A percentile compares a stretch with the other conserved stretches of the same genome.
Conservation (phyloP, 257 asterid species). For the Petunia secreta region DNA sequence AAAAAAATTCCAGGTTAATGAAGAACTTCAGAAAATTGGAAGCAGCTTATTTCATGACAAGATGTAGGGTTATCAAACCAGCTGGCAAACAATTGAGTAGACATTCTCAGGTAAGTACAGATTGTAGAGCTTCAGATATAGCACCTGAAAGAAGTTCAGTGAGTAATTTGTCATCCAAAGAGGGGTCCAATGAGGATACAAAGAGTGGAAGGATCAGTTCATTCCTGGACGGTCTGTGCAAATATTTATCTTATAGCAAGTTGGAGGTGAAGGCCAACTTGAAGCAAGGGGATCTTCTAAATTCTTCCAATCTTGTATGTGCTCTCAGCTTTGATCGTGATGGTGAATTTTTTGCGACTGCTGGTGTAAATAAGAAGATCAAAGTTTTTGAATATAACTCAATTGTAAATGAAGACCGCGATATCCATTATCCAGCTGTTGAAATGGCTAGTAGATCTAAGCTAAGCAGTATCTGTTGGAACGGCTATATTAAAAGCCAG, state of each 20-base stretch:
- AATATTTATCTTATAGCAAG: conserved; percentile 78
- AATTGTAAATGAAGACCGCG: conserved; percentile 67
- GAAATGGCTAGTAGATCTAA: conserved; percentile 91
- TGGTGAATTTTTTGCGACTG: conserved; percentile 94
- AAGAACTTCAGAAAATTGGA: conserved; percentile 81
- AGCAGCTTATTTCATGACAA: conserved; percentile 72
- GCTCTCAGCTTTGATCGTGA: conserved; percentile 96
- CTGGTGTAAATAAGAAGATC: conserved; percentile 98
- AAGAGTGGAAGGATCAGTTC: conserved; percentile 72
- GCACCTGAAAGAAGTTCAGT: conserved; percentile 77
- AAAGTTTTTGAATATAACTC: conserved; percentile 88
- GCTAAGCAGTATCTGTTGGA: conserved; percentile 98
- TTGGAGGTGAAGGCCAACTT: conserved; percentile 84
- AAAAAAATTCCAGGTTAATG: conserved; percentile 71
- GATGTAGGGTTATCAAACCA: conserved; percentile 56
- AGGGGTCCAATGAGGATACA: conserved; percentile 47
- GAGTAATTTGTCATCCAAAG: conserved; percentile 67
- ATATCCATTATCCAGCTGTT: conserved; percentile 95
- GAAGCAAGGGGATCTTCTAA: conserved; percentile 93
- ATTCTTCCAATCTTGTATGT: conserved; percentile 90
- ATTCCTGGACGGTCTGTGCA: conserved; percentile 81
- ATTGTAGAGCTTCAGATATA: conserved; percentile 53
- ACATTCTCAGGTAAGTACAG: conserved; percentile 52
- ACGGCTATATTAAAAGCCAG: conserved; percentile 91
- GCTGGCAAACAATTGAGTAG: conserved; percentile 42